Evolutionary conservation across 768 basidiomycete genomes (phyloP), one percentile per base, ranked within the genome.

Genomic region (Cytidiella melzeri): DNA sequence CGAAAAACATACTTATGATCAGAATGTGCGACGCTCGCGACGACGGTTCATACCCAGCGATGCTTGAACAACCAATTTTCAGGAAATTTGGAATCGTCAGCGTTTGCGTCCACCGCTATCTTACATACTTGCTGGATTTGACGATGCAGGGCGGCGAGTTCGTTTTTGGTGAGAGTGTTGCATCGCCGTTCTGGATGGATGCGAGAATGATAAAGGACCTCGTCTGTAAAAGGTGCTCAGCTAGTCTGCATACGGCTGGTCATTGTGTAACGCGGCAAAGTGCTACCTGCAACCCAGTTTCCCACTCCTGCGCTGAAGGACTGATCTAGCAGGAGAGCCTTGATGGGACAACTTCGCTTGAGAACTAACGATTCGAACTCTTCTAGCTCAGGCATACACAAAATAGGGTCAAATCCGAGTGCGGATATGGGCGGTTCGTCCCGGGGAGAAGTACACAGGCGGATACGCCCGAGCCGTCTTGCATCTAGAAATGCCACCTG

Each of bases 271-370:
- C 5, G 27, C 38, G 25, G 24, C 48, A 51, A 39, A 41, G 52
- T 37, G 45, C 41, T 55, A 80, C 84, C 85, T 57, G 87, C 87
- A 18, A 90, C 78, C 83, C 87, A 90, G 61, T 90, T 91, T 3
- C 88, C 84, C 9, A 91, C 77, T 1, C 88, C 88, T 10, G 87
- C 86, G 53, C 78, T 84, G 67, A 90, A 89, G 0, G 82, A 78
- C 61, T 90, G 87, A 62, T 90, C 81, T 37, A 89, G 72, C 12
- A 90, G 70, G n/a, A 91, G 70, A 1, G 83, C 80, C 58, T 89
- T 90, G 48, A 86, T 73, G 3, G 87, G 80, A 48, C 82, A 83
- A 3, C 73, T 66, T 47, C 83, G 74, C 55, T 75, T 83, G 20
- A 63, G 61, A 24, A 86, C 69, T 15, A 69, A 54, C 0, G 59